These are phyloP conservation scores for Arthrinium puccinioides DNA, from an alignment of 2,329 filamentous ascomycete genomes.

Conservation along the genomic window DNA sequence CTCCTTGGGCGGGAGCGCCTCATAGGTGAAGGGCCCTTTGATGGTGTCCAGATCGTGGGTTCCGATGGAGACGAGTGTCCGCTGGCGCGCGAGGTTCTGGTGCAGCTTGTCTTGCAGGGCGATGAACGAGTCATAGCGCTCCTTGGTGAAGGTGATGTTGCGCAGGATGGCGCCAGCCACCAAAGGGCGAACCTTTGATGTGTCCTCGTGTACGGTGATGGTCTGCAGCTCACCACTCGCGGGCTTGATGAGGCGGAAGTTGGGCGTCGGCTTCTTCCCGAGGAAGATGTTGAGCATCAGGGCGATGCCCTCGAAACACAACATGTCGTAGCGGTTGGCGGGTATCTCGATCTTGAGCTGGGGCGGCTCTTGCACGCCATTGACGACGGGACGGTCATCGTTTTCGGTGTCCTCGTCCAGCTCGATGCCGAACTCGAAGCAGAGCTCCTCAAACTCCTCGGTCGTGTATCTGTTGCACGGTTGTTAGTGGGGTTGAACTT, in stretches of 20 bases:
- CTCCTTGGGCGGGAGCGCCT: conserved; percentile 83
- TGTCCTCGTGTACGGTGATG: conserved; percentile 72
- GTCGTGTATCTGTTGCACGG: conserved; percentile 67
- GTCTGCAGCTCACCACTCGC: conserved; percentile 67
- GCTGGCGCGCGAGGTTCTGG: conserved; percentile 86
- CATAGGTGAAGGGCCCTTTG: conserved; percentile 92
- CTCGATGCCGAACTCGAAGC: conserved; percentile 98
- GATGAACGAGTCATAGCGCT: conserved; percentile 95
- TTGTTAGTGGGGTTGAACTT: conserved; percentile 2
- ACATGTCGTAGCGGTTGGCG: conserved; percentile 89
- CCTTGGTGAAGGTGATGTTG: conserved; percentile 85
- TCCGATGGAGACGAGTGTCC: conserved; percentile 92
- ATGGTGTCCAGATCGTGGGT: conserved; percentile 95
- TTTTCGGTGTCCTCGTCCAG: conserved; percentile 91
- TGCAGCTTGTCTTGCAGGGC: conserved; percentile 96
- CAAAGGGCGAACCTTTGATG: conserved; percentile 73
- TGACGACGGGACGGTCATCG: conserved; percentile 62
- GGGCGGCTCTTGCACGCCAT: conserved; percentile 77
- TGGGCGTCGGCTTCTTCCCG: conserved; percentile 66
- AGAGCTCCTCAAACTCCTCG: conserved; percentile 92
- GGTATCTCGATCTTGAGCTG: conserved; percentile 98
- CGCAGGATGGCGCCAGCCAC: conserved; percentile 85
- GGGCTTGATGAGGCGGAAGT: conserved; percentile 70
- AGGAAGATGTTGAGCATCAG: conserved; percentile 95
- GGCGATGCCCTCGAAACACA: conserved; percentile 95